phyloP scores from a whole-genome alignment of 495 filamentous ascomycete species.

The Aspergillus homomorphus region DNA sequence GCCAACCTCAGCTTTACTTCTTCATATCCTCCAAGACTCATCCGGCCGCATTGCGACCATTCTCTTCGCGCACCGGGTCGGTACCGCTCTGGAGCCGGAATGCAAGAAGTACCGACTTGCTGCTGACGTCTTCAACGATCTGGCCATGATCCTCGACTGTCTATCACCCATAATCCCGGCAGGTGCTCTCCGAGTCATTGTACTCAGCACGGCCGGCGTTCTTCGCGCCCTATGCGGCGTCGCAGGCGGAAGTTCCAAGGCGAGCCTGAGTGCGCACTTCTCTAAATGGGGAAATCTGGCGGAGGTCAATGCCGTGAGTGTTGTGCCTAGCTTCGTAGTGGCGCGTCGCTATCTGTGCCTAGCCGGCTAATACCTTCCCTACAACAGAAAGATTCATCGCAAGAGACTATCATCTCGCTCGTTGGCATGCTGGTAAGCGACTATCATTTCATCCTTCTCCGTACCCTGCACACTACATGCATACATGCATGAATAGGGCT shows the following conservation, averaged over 20 bases:
- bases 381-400: constrained; percentile 80
- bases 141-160: constrained; percentile 84
- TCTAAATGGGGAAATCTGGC: constrained; percentile 83
- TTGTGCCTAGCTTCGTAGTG: background rate
- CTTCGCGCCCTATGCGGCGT: constrained; percentile 84
- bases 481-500: background rate
- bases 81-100: constrained; percentile 86
- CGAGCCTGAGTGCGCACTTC: constrained; percentile 89
- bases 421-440: constrained; percentile 83
- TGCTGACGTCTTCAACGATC: constrained; percentile 91
- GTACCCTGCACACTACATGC: background rate
- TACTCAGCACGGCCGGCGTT: constrained; percentile 74
- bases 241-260: constrained; percentile 84
- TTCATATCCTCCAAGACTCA: constrained; percentile 81
- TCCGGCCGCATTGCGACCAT: constrained; percentile 87
- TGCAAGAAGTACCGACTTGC: constrained; percentile 90
- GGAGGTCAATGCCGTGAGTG: constrained; percentile 80
- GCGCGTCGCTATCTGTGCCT: background rate
- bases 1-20: constrained; percentile 80
- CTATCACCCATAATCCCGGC: constrained; percentile 74
- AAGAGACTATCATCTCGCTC: constrained; percentile 92
- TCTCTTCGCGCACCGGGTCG: constrained; percentile 80
- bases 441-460: constrained; percentile 3
- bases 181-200: constrained; percentile 58
- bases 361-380: constrained; percentile 8